These are phyloP conservation scores for Paramecium pentaurelia DNA, from an alignment of 73 alveolate genomes.

Conservation along the genomic window DNA sequence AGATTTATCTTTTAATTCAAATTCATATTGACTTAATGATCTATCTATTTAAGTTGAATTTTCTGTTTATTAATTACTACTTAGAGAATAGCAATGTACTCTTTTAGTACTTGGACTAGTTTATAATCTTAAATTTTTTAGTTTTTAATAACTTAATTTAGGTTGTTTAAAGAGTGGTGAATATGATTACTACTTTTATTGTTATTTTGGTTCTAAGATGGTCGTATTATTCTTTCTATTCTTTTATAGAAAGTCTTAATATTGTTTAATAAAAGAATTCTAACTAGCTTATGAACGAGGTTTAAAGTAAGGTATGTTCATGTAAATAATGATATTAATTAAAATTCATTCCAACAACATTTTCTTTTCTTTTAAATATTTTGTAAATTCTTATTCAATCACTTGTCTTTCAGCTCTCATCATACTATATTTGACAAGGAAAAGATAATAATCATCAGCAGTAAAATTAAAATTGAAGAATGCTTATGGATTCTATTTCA, in stretches of 20 bases:
- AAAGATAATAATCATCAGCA: constrained; percentile 10
- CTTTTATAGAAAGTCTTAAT: not conserved
- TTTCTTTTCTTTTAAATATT: constrained; percentile 1
- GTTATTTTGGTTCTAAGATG: not conserved
- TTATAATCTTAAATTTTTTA: not conserved
- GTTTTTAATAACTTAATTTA: not conserved
- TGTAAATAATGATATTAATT: not conserved
- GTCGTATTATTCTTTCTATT: not conserved
- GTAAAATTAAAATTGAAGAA: constrained; percentile 3
- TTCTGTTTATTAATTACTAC: not conserved
- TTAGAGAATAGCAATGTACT: not conserved
- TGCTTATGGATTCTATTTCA: constrained; percentile 17
- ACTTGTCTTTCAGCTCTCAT: constrained; percentile 47
- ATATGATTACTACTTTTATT: not conserved
- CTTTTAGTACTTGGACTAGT: not conserved
- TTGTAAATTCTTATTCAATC: constrained; percentile 9
- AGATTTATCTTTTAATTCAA: not conserved
- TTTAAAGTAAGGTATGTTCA: not conserved
- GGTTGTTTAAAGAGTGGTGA: not conserved
- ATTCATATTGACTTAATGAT: not conserved
- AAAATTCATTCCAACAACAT: constrained; percentile 1
- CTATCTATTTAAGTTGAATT: not conserved
- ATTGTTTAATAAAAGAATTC: not conserved
- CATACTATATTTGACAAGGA: not conserved
- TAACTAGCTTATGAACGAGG: not conserved